A percentile compares a stretch with the other conserved stretches of the same genome.
phyloP scores from a whole-genome alignment of 2,329 filamentous ascomycete species.

The Paraconiothyrium brasiliense region DNA sequence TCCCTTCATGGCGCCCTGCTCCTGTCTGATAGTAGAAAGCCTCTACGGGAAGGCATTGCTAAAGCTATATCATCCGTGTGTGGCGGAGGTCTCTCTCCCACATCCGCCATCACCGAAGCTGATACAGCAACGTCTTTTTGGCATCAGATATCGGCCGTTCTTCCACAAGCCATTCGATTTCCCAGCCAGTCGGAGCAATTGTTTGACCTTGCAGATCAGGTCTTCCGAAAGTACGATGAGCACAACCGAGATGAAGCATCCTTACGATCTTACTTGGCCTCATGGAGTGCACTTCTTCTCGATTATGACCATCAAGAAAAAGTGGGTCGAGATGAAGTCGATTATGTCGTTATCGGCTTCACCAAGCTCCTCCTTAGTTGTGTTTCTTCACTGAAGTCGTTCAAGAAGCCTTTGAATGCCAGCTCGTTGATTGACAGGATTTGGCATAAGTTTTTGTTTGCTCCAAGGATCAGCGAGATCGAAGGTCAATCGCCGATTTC shows the following conservation, averaged over 20 bases:
- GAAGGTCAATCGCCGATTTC: conserved; percentile 18
- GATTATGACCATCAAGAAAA: conserved; percentile 44
- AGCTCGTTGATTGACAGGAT: conserved; percentile 40
- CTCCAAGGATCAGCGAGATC: conserved; percentile 24
- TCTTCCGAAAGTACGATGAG: conserved; percentile 48
- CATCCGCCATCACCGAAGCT: conserved; percentile 36
- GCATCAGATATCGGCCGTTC: conserved; percentile 40
- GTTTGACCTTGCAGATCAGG: conserved; percentile 46
- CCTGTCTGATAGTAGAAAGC: conserved; percentile 33
- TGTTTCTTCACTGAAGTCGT: conserved; percentile 51
- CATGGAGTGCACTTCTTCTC: conserved; percentile 48
- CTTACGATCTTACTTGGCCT: conserved; percentile 37
- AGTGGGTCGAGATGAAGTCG: conserved; percentile 47
- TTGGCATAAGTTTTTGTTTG: conserved; percentile 50
- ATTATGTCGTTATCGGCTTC: conserved; percentile 51
- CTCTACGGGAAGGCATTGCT: conserved; percentile 38
- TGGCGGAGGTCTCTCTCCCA: conserved; percentile 45
- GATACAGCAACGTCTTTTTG: conserved; percentile 49
- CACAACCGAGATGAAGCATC: conserved; percentile 41
- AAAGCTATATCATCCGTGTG: conserved; percentile 47
- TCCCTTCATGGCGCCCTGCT: conserved; percentile 45
- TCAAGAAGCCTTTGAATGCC: conserved; percentile 49
- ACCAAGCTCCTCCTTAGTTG: conserved; percentile 52
- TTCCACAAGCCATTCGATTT: conserved; percentile 38
- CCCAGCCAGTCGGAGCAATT: conserved; percentile 42